phyloP scores from a whole-genome alignment of 2,329 filamentous ascomycete species.

The Claviceps sp. region DNA sequence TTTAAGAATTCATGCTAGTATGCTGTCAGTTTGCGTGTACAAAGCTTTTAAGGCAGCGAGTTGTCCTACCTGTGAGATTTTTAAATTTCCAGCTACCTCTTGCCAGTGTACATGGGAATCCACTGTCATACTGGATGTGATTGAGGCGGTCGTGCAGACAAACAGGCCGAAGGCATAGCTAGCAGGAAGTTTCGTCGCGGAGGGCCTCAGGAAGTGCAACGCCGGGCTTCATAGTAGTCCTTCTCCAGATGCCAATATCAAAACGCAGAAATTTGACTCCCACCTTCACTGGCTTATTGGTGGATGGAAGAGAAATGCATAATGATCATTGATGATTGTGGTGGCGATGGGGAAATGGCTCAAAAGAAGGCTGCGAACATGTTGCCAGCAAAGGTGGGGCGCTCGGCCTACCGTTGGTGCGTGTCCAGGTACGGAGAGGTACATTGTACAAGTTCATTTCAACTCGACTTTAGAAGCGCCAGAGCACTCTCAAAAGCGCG shows the following conservation, averaged over 20 bases:
- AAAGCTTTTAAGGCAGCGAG: too few relatives aligned
- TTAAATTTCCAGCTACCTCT: not conserved
- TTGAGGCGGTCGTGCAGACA: not conserved
- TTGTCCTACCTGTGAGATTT: constrained; percentile 2
- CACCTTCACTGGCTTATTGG: not conserved
- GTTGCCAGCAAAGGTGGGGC: not conserved
- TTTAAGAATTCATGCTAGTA: constrained; percentile 43
- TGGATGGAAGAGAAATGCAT: not conserved
- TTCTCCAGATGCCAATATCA: not conserved
- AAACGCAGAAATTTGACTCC: not conserved
- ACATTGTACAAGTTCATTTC: constrained; percentile 1
- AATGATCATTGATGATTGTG: not conserved
- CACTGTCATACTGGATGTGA: not conserved
- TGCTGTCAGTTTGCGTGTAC: not conserved
- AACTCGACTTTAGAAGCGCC: constrained; percentile 33
- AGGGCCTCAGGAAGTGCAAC: not conserved
- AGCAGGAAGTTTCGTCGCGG: not conserved
- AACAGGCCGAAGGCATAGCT: not conserved
- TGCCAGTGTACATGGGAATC: not conserved
- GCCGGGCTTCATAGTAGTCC: not conserved
- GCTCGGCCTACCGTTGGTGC: not conserved
- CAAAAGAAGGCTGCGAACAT: not conserved
- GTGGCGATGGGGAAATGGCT: not conserved
- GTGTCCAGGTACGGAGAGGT: not conserved
- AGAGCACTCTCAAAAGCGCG: constrained; percentile 50